phyloP scores from a whole-genome alignment of 1,284 basidiomycete species.

The Leccinum angustisporum region DNA sequence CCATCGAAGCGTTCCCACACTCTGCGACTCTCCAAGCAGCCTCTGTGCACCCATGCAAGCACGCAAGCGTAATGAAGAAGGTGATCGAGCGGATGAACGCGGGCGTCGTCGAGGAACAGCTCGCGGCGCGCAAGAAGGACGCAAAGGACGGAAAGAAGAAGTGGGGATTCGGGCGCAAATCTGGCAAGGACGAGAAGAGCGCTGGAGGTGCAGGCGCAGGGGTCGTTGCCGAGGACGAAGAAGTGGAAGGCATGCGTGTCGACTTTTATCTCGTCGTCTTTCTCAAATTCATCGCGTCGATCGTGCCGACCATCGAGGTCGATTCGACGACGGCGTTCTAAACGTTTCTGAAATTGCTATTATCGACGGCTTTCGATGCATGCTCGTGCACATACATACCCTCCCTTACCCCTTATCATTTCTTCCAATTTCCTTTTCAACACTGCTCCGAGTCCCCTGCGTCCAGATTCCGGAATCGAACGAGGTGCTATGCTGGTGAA shows the following conservation, averaged over 20 bases:
- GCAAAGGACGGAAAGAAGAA: slow-evolving; percentile 74
- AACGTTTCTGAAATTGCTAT: slow-evolving; percentile 14
- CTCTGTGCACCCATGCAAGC: slow-evolving; percentile 97
- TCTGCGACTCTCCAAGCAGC: slow-evolving; percentile 81
- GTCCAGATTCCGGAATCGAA: slow-evolving; percentile 7
- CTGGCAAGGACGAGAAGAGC: slow-evolving; percentile 59
- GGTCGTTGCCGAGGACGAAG: slow-evolving; percentile 54
- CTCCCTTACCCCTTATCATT: slow-evolving; percentile 3
- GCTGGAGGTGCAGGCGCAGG: slow-evolving; percentile 10
- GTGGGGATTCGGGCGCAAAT: slow-evolving; percentile 79
- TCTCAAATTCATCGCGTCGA: slow-evolving; percentile 95
- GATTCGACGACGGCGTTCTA: slow-evolving; percentile 87
- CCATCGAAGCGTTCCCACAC: slow-evolving; percentile 97
- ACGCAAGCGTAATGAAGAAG: slow-evolving; percentile 99
- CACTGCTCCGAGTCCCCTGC: background rate
- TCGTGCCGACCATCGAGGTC: slow-evolving; percentile 94
- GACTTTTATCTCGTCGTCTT: slow-evolving; percentile 96
- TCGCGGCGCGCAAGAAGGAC: slow-evolving; percentile 52
- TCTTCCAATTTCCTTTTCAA: background rate
- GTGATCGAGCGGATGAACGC: slow-evolving; percentile 98
- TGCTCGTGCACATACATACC: slow-evolving; percentile 22
- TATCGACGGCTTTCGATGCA: slow-evolving; percentile 4
- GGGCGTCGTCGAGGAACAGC: slow-evolving; percentile 77
- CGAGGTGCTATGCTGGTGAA: slow-evolving; percentile 3
- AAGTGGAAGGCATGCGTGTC: slow-evolving; percentile 86